Base-by-base conservation (phyloP, 192 early-diverging fungal genomes). In the Entrophospora sp. region DNA sequence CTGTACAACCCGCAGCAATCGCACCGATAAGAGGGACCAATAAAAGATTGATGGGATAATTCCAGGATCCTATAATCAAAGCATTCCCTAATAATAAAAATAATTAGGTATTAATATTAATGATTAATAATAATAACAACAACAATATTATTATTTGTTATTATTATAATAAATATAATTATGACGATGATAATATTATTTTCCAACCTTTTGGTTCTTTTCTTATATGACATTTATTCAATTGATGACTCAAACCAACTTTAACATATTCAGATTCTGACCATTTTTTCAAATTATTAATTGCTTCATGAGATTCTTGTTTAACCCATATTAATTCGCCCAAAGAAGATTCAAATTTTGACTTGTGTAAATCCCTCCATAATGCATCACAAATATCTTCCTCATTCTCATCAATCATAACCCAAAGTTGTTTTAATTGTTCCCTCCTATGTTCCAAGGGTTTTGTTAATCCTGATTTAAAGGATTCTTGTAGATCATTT, bases 1-100 rank as follows among this genome's bases (percentile, higher is more conserved):
- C 88, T 4, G 85, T 84, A 78, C 94, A 94, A 16, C 95, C 95
- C 3, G 89, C 95, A 10, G 94, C 93, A 65, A 98, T 81, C 8
- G 93, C 92, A 20, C 87, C 86, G 2, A 89, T 79, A 16, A 93
- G 68, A 5, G 95, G 94, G 20, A 75, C 66, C 5, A 96, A 60
- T 30, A 81, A 24, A 14, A 98, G 74, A 31, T 87, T 79, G 27
- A 79, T 43, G 10, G 81, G 75, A 68, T 79, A 79, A 36, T 83
- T 83, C 81, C 81, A 83, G 8, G 81, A 46, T 16, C 77, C 77
- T 65, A 77, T 70, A 43, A 76, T 71, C 9, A 55, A 28, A 55
- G 51, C 27, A 55, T 55, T 12, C 27, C 10, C 34, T 57, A 13
- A 18, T n/a, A 13, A 18, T n/a, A 55, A 37, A 32, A 16, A 3